These are phyloP conservation scores for Blastobotrys persicus DNA, from an alignment of 1,139 yeast genomes.

Conservation along the genomic window DNA sequence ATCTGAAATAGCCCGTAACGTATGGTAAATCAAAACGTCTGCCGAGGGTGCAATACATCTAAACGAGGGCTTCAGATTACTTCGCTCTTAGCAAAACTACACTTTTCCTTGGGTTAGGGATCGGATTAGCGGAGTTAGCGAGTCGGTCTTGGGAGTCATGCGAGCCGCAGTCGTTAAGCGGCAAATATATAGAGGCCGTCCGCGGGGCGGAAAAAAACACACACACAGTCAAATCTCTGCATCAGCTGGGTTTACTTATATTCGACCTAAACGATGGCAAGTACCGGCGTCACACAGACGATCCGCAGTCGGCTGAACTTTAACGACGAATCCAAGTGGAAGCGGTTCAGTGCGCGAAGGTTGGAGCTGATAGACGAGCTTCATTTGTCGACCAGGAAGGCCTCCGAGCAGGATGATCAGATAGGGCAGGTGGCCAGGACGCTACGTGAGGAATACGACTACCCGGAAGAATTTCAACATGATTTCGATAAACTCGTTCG, in stretches of 20 bases:
- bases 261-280: neutral
- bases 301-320: slow-evolving; percentile 74
- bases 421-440: slow-evolving; percentile 74
- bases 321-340: slow-evolving; percentile 81
- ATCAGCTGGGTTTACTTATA: neutral
- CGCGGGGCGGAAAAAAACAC: neutral
- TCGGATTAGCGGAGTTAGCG: no score
- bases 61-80: no score
- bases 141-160: no score
- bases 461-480: slow-evolving; percentile 51
- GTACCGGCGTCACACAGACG: slow-evolving; percentile 53
- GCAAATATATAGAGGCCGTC: neutral
- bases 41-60: no score
- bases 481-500: slow-evolving; percentile 89
- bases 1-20: no score
- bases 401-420: slow-evolving; percentile 86
- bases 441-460: slow-evolving; percentile 72
- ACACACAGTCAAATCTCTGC: neutral
- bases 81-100: no score
- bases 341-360: slow-evolving; percentile 81
- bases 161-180: no score
- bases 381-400: slow-evolving; percentile 73
- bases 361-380: slow-evolving; percentile 82
- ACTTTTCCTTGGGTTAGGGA: no score
- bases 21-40: no score